Conservation (phyloP, 208 protist species). For the Trypanosoma conorhini region DNA sequence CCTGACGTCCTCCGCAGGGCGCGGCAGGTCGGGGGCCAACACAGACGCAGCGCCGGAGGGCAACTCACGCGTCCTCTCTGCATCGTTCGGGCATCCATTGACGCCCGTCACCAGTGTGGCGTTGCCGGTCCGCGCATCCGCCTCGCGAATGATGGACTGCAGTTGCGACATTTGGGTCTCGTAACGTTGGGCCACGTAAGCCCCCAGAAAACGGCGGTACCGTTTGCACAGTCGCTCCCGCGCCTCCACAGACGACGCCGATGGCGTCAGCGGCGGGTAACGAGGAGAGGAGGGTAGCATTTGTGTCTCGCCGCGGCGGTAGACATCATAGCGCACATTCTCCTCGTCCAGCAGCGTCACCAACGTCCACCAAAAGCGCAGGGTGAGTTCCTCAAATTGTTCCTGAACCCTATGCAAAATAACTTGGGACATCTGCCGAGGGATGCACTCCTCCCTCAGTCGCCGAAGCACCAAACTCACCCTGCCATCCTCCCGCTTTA, state of each 20-base stretch:
- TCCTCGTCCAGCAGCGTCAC: slow-evolving; percentile 12
- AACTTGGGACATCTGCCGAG: slow-evolving; percentile 7
- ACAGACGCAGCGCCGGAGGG: background rate
- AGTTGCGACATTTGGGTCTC: slow-evolving; percentile 21
- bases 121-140: background rate
- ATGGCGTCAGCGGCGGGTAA: background rate
- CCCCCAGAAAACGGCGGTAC: slow-evolving; percentile 13
- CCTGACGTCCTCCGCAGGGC: background rate
- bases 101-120: background rate
- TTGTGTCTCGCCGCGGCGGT: background rate
- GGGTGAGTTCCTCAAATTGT: slow-evolving; percentile 20
- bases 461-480: slow-evolving; percentile 27
- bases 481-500: slow-evolving; percentile 8
- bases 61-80: background rate
- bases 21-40: background rate
- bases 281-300: background rate
- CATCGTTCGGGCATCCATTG: background rate
- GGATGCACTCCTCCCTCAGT: slow-evolving; percentile 19
- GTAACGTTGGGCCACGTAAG: slow-evolving; percentile 16
- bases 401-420: slow-evolving; percentile 19
- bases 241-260: background rate
- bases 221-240: slow-evolving; percentile 8
- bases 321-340: background rate
- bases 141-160: slow-evolving; percentile 22
- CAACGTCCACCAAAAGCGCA: slow-evolving; percentile 27